Conservation (phyloP, 768 basidiomycete genomes). For the Porphyrellus cyaneotinctus region DNA sequence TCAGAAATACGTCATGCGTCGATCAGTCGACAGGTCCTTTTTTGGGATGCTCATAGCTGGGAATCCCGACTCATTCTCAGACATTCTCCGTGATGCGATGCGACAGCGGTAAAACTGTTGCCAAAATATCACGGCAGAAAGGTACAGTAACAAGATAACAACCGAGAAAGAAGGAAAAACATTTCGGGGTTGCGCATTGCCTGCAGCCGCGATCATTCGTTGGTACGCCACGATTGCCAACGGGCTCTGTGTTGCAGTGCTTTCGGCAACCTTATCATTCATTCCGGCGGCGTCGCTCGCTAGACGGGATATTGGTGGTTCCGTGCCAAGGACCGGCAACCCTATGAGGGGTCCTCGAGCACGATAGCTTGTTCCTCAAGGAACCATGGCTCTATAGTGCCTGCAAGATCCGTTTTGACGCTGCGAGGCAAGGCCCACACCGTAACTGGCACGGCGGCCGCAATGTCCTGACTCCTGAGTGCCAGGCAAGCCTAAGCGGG, state of each 20-base stretch:
- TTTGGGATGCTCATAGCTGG: slow-evolving; percentile 15
- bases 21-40: slow-evolving; percentile 20
- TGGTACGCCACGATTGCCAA: slow-evolving; percentile 12
- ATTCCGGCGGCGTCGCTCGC: slow-evolving; percentile 16
- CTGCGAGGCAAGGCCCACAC: neutral
- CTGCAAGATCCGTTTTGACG: slow-evolving; percentile 17
- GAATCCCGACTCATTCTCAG: neutral
- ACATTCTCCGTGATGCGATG: neutral
- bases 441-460: neutral
- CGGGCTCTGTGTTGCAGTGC: slow-evolving; percentile 2
- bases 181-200: neutral
- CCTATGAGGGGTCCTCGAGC: neutral
- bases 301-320: neutral
- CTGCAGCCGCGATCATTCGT: slow-evolving; percentile 7
- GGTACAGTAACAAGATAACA: neutral
- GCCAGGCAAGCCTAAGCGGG: slow-evolving; percentile 8
- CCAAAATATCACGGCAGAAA: neutral
- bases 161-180: neutral
- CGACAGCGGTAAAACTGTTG: neutral
- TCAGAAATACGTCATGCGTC: slow-evolving; percentile 27
- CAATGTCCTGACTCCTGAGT: slow-evolving; percentile 7
- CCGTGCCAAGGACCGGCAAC: neutral
- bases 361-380: neutral
- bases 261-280: slow-evolving; percentile 8
- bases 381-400: neutral